These are phyloP conservation scores for Schwanniomyces polymorphus DNA, from an alignment of 805 yeast species.

Conservation along the genomic window DNA sequence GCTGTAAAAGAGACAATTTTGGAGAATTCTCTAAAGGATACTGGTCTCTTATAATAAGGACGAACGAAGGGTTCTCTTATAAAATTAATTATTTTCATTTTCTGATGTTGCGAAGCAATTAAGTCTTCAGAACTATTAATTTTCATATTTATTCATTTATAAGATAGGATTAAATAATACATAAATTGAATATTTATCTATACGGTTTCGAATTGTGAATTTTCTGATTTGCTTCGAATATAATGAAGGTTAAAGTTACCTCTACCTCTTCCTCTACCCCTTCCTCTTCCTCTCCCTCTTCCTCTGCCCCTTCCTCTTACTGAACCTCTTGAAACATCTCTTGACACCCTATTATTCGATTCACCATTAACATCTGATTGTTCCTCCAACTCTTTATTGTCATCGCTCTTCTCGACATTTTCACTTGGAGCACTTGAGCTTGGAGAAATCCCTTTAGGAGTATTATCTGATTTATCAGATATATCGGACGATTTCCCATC, in stretches of 20 bases:
- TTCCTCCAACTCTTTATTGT: neutral
- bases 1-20: constrained; percentile 80
- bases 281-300: constrained; percentile 12
- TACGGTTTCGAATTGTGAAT: neutral
- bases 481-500: neutral
- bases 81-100: neutral
- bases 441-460: neutral
- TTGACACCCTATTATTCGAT: neutral
- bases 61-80: neutral
- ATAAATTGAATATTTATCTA: neutral
- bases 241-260: constrained; percentile 24
- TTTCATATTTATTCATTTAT: neutral
- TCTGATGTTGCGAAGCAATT: neutral
- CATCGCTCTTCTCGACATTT: neutral
- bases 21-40: constrained; percentile 72
- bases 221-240: constrained; percentile 17
- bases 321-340: constrained; percentile 6
- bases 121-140: neutral
- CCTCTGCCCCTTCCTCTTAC: constrained; percentile 10
- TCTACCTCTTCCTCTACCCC: constrained; percentile 19
- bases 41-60: constrained; percentile 55
- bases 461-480: neutral
- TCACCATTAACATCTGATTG: neutral
- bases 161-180: neutral
- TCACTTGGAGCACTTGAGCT: neutral